Conservation (phyloP, 768 basidiomycete species). For the Pulveroboletus sp. region DNA sequence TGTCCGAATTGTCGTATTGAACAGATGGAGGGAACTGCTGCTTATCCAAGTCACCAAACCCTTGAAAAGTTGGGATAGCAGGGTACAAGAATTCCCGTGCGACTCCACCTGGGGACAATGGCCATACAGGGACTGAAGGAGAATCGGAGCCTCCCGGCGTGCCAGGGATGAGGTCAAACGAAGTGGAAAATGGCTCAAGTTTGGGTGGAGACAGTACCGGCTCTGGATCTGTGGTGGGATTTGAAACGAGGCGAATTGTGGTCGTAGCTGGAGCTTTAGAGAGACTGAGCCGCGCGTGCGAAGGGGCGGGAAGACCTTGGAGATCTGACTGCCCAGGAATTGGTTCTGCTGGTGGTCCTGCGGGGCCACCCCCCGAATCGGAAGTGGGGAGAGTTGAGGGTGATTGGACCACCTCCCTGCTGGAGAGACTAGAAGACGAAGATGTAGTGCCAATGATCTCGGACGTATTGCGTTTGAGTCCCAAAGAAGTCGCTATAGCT, state of each 20-base stretch:
- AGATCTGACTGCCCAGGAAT: conserved; percentile 57
- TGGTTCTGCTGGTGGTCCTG: conserved; percentile 36
- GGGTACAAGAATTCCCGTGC: conserved; percentile 36
- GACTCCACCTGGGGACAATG: conserved; percentile 32
- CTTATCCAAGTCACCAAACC: conserved; percentile 23
- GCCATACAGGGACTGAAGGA: conserved; percentile 34
- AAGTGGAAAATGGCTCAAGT: conserved; percentile 60
- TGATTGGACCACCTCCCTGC: conserved; percentile 14
- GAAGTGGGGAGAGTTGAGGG: conserved; percentile 30
- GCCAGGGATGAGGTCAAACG: conserved; percentile 61
- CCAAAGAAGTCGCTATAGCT: conserved; percentile 70
- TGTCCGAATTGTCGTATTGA: conserved; percentile 27
- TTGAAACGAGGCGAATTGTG: conserved; percentile 45
- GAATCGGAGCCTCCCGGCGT: conserved; percentile 38
- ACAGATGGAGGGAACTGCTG: conserved; percentile 9
- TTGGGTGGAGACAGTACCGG: conserved; percentile 48
- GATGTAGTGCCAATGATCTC: conserved; percentile 16
- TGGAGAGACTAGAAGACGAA: conserved; percentile 30
- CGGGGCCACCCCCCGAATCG: conserved; percentile 14
- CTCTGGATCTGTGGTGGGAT: conserved; percentile 18
- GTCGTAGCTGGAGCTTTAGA: conserved; percentile 44
- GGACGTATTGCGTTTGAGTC: conserved; percentile 49
- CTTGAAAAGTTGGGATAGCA: conserved; percentile 32
- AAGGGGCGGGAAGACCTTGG: conserved; percentile 57
- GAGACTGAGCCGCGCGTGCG: conserved; percentile 56